Percentiles rank a stretch among this genome's conserved stretches.
phyloP scores from a whole-genome alignment of 176 grass and related monocot genomes.

The Oryza officinalis region DNA sequence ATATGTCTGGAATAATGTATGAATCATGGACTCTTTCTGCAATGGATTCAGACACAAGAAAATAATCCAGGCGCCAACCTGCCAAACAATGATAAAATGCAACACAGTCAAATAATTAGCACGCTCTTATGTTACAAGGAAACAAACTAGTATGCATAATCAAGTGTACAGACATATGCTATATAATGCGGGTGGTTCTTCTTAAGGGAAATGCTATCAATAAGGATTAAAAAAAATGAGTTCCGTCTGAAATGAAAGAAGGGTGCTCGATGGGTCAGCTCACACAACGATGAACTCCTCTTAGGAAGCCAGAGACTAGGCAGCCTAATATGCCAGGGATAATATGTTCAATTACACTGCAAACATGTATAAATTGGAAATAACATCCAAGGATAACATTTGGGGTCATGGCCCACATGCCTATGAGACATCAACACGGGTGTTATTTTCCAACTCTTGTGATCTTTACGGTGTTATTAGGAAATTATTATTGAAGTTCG shows the following conservation, averaged over 20 bases:
- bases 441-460: background rate
- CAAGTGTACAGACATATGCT: background rate
- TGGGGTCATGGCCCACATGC: background rate
- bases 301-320: too few species aligned
- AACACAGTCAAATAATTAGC: background rate
- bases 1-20: constrained; percentile 58
- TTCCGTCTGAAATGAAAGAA: too few species aligned
- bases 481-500: background rate
- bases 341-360: background rate
- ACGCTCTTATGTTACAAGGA: background rate
- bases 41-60: constrained; percentile 60
- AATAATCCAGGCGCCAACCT: constrained; percentile 78
- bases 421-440: background rate
- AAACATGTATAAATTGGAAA: background rate
- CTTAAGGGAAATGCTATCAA: too few species aligned
- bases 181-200: too few species aligned
- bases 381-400: background rate
- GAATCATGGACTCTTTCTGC: constrained; percentile 54
- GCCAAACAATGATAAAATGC: constrained; percentile 5
- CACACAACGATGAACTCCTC: too few species aligned
- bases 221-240: too few species aligned
- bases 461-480: background rate
- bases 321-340: too few species aligned
- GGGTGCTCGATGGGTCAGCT: too few species aligned
- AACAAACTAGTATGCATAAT: background rate